Percentiles rank a stretch among this genome's conserved stretches.
phyloP scores from a whole-genome alignment of 2,329 filamentous ascomycete species.

The Ophiostoma triangulosporum region DNA sequence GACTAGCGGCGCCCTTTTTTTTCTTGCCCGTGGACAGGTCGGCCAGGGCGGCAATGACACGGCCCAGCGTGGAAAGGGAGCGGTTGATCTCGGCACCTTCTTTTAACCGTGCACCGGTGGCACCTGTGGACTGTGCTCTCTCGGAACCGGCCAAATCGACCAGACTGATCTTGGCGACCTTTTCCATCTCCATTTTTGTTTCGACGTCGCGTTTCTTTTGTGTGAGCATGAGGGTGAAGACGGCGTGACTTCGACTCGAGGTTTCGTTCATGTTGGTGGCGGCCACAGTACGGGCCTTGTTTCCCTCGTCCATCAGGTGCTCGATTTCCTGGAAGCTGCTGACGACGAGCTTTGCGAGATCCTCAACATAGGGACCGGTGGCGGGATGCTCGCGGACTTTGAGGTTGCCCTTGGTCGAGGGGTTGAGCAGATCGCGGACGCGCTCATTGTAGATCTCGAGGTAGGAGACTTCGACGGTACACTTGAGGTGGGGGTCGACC shows the following conservation, averaged over 20 bases:
- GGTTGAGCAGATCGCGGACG: conserved; percentile 79
- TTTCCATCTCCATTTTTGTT: conserved; percentile 94
- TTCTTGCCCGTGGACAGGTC: conserved; percentile 80
- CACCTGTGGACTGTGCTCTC: conserved; percentile 90
- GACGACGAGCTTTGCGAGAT: conserved; percentile 86
- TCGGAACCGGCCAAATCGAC: conserved; percentile 97
- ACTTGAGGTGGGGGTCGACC: conserved; percentile 80
- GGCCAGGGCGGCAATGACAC: conserved; percentile 91
- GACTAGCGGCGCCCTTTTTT: conserved; percentile 54
- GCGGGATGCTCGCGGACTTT: conserved; percentile 93
- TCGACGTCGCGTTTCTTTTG: conserved; percentile 85
- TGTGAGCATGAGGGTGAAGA: conserved; percentile 90
- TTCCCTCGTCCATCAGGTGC: conserved; percentile 96
- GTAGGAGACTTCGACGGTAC: conserved; percentile 94
- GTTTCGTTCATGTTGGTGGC: conserved; percentile 99
- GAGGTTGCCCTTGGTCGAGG: conserved; percentile 56
- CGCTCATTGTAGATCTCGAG: conserved; percentile 99
- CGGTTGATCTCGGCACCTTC: conserved; percentile 98
- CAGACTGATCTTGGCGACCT: conserved; percentile 93
- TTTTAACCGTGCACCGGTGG: conserved; percentile 86
- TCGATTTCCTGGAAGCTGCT: conserved; percentile 92
- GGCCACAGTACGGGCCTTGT: conserved; percentile 94
- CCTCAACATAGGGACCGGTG: conserved; percentile 93
- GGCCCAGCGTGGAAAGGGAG: conserved; percentile 86
- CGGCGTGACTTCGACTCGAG: conserved; percentile 92